phyloP scores from a whole-genome alignment of 108 stramenopile species.

The Aurantiochytrium sp. region DNA sequence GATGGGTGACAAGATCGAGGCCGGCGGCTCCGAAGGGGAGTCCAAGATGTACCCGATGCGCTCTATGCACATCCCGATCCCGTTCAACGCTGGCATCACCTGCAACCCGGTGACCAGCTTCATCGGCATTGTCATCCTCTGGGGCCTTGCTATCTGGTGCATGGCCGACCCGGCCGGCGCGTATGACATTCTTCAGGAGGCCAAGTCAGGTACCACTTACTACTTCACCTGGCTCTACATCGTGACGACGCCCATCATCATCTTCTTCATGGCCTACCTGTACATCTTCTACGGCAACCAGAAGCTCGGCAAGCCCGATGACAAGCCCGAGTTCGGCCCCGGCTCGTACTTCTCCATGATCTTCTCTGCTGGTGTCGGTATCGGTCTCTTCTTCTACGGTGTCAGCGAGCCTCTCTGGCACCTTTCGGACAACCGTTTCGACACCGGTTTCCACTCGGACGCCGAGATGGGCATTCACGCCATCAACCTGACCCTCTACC shows the following conservation, averaged over 20 bases:
- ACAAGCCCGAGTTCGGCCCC: constrained; percentile 57
- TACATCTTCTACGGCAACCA: constrained; percentile 45
- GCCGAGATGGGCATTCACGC: constrained; percentile 13
- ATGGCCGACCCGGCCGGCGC: not conserved
- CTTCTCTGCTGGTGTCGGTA: constrained; percentile 60
- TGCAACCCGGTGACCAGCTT: constrained; percentile 17
- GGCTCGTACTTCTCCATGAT: constrained; percentile 62
- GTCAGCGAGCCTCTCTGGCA: constrained; percentile 63
- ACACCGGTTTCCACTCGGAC: constrained; percentile 48
- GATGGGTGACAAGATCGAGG: too few species aligned
- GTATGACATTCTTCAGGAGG: not conserved
- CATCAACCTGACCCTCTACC: constrained; percentile 54
- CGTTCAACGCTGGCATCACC: not conserved
- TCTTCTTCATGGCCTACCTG: not conserved
- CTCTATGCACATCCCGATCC: not conserved
- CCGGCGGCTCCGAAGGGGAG: too few species aligned
- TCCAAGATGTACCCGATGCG: not conserved
- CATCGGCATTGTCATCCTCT: not conserved
- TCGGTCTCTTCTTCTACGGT: constrained; percentile 61
- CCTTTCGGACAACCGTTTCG: constrained; percentile 2
- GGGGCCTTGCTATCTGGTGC: constrained; percentile 17
- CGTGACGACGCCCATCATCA: not conserved
- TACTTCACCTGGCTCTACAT: constrained; percentile 37
- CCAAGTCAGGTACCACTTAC: not conserved
- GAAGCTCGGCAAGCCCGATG: constrained; percentile 51